phyloP scores from a whole-genome alignment of 2,329 filamentous ascomycete genomes.

The Fonsecaea erecta region DNA sequence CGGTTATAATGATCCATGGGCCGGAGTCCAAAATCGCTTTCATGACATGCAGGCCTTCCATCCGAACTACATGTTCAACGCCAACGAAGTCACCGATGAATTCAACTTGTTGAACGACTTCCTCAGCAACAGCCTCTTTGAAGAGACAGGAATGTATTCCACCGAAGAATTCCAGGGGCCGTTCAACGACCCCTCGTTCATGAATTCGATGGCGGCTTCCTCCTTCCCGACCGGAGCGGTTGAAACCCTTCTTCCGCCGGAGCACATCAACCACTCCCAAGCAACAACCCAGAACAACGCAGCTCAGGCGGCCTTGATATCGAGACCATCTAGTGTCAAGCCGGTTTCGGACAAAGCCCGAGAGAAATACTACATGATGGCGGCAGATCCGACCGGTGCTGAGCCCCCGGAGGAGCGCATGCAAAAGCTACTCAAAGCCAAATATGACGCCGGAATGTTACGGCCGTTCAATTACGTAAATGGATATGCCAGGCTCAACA shows the following conservation, averaged over 20 bases:
- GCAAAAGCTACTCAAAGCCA: constrained; percentile 90
- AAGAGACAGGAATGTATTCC: constrained; percentile 72
- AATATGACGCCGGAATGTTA: constrained; percentile 91
- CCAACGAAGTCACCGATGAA: constrained; percentile 93
- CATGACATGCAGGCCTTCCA: constrained; percentile 95
- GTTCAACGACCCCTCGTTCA: constrained; percentile 63
- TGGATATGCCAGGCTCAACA: constrained; percentile 85
- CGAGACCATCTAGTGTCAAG: constrained; percentile 64
- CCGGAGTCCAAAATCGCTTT: constrained; percentile 77
- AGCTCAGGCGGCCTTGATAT: constrained; percentile 58
- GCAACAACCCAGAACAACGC: constrained; percentile 43
- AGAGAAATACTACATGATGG: constrained; percentile 93
- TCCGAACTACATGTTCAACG: constrained; percentile 91
- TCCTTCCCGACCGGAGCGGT: constrained; percentile 39
- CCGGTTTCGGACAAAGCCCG: constrained; percentile 67
- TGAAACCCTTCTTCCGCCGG: constrained; percentile 43
- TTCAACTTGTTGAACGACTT: constrained; percentile 98
- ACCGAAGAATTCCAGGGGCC: constrained; percentile 67
- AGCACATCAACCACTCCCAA: constrained; percentile 47
- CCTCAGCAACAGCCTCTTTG: constrained; percentile 85
- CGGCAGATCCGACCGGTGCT: constrained; percentile 88
- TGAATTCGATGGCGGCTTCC: constrained; percentile 49
- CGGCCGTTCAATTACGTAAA: constrained; percentile 99
- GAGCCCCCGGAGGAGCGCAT: constrained; percentile 90
- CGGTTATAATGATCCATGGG: constrained; percentile 80